These are phyloP conservation scores for Phanerochaete sordida DNA, from an alignment of 768 basidiomycete species.

Conservation along the genomic window DNA sequence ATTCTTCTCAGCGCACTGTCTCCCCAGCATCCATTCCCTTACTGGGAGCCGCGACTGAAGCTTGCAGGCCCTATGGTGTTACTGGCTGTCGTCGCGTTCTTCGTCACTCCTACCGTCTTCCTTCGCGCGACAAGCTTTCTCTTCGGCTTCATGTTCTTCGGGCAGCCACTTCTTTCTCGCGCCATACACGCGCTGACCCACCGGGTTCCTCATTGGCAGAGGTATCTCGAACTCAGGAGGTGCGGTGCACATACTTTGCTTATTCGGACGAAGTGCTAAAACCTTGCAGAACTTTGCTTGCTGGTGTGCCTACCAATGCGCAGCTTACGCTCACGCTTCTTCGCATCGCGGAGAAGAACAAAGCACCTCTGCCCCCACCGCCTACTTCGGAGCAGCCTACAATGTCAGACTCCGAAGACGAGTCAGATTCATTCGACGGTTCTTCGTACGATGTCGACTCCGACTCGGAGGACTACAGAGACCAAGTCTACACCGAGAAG, in stretches of 20 bases:
- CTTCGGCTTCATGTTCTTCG: slow-evolving; percentile 37
- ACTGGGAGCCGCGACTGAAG: slow-evolving; percentile 23
- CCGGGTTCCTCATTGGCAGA: slow-evolving; percentile 33
- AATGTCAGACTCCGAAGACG: slow-evolving; percentile 11
- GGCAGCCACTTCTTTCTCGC: slow-evolving; percentile 33
- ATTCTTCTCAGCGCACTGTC: slow-evolving; percentile 29
- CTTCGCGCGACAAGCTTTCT: slow-evolving; percentile 27
- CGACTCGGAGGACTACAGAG: slow-evolving; percentile 24
- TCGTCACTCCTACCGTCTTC: slow-evolving; percentile 28
- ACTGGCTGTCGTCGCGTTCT: slow-evolving; percentile 24
- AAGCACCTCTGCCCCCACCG: slow-evolving; percentile 37
- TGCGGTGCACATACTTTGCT: slow-evolving; percentile 17
- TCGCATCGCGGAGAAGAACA: slow-evolving; percentile 35
- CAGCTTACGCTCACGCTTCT: slow-evolving; percentile 40
- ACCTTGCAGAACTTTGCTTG: slow-evolving; percentile 29
- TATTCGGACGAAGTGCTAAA: background rate
- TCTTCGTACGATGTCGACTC: slow-evolving; percentile 40
- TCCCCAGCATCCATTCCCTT: slow-evolving; percentile 34
- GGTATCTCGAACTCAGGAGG: slow-evolving; percentile 34
- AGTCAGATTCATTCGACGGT: slow-evolving; percentile 17
- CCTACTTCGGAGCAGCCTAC: slow-evolving; percentile 16
- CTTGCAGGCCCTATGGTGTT: slow-evolving; percentile 30
- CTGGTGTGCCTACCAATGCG: slow-evolving; percentile 40
- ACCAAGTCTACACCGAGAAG: background rate
- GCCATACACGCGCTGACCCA: slow-evolving; percentile 28